phyloP scores from a whole-genome alignment of 2,329 filamentous ascomycete species.

The Cercospora sp. region DNA sequence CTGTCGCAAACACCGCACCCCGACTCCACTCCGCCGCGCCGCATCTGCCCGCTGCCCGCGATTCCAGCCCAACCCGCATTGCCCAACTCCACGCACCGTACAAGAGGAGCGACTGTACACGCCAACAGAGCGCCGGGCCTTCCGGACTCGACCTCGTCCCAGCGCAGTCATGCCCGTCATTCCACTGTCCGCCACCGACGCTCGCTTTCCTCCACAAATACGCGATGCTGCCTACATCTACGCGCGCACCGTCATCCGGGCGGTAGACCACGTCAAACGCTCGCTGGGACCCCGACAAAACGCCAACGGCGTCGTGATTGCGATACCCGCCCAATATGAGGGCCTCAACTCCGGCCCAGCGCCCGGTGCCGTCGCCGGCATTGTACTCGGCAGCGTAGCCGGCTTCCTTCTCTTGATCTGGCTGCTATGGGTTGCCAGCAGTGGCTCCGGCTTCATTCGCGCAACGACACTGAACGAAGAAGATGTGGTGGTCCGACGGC shows the following conservation, averaged over 20 bases:
- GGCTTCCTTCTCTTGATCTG: slow-evolving; percentile 56
- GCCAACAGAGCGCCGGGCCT: not conserved
- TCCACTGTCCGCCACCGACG: slow-evolving; percentile 19
- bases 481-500: slow-evolving; percentile 36
- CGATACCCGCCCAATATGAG: slow-evolving; percentile 55
- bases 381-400: slow-evolving; percentile 56
- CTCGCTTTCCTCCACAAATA: slow-evolving; percentile 33
- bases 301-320: slow-evolving; percentile 17
- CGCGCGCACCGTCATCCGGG: slow-evolving; percentile 12
- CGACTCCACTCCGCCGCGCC: not conserved
- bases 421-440: slow-evolving; percentile 49
- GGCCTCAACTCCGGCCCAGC: slow-evolving; percentile 54
- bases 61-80: not conserved
- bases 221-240: slow-evolving; percentile 12
- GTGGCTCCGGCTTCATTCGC: slow-evolving; percentile 35
- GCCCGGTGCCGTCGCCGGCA: slow-evolving; percentile 61
- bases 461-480: slow-evolving; percentile 35
- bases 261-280: slow-evolving; percentile 12
- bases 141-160: not conserved
- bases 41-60: not conserved
- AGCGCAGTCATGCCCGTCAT: slow-evolving; percentile 20
- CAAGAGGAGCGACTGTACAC: not conserved
- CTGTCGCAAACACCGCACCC: not conserved
- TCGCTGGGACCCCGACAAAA: slow-evolving; percentile 26
- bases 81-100: not conserved